phyloP scores from a whole-genome alignment of 176 grass and related monocot species.

The sorghum (Sorghum bicolor) region DNA sequence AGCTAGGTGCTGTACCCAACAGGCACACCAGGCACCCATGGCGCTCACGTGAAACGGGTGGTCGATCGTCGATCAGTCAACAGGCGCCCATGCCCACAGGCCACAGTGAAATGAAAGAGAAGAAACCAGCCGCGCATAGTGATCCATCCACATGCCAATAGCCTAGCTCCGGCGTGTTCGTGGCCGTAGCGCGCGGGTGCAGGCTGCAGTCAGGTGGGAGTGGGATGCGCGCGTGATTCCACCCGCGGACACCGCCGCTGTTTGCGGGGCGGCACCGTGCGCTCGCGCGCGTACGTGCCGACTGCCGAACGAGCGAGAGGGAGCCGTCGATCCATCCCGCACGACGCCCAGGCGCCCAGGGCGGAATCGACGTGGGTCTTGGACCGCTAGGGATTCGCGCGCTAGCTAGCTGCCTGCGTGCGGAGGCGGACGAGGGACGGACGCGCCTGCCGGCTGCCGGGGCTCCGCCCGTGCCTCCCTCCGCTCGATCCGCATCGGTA shows the following conservation, averaged over 20 bases:
- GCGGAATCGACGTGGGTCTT: too few species aligned
- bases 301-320: neutral
- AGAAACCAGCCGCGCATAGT: neutral
- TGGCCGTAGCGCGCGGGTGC: neutral
- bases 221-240: neutral
- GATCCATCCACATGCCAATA: too few species aligned
- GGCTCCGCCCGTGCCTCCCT: neutral
- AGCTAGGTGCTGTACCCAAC: too few species aligned
- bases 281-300: neutral
- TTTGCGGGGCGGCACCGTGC: conserved; percentile 26
- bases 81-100: too few species aligned
- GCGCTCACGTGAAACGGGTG: neutral
- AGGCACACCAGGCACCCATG: too few species aligned
- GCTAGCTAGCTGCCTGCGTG: too few species aligned
- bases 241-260: conserved; percentile 35
- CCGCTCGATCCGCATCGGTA: neutral
- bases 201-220: neutral
- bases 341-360: too few species aligned
- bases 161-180: neutral
- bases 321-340: neutral
- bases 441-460: neutral
- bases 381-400: too few species aligned
- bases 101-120: neutral
- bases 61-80: neutral
- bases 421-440: too few species aligned